Evolutionary conservation across 108 stramenopile genomes (phyloP).

Genomic region (Bacterosira constricta): DNA sequence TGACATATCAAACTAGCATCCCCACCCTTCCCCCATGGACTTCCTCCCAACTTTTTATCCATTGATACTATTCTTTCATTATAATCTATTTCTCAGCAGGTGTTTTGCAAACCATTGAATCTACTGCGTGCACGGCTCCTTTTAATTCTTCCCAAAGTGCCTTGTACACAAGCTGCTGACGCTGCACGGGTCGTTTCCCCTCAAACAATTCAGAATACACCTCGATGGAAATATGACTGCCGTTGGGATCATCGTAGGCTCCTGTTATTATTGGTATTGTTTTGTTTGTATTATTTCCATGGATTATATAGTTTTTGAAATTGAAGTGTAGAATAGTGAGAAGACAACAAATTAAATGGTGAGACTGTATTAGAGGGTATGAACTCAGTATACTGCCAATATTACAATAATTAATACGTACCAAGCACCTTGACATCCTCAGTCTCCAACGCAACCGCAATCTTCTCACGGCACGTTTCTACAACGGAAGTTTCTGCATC

Average conservation of each 20-base stretch:
- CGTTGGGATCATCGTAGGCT: constrained; percentile 92
- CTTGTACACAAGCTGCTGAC: constrained; percentile 93
- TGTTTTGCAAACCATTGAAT: constrained; percentile 91
- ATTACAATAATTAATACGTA: constrained; percentile 15
- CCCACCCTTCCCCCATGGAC: background rate
- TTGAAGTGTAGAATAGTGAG: background rate
- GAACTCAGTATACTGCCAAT: constrained; percentile 3
- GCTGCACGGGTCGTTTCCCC: constrained; percentile 84
- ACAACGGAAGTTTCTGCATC: constrained; percentile 67
- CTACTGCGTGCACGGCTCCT: constrained; percentile 91
- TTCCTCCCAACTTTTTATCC: background rate
- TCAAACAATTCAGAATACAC: constrained; percentile 79
- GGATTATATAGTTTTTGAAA: constrained; percentile 1
- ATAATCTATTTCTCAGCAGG: constrained; percentile 59
- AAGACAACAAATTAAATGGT: background rate
- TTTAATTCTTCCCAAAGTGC: constrained; percentile 93
- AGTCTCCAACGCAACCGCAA: constrained; percentile 70
- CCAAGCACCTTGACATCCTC: constrained; percentile 83
- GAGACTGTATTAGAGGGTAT: background rate
- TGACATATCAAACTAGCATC: background rate
- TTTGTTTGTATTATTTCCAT: background rate
- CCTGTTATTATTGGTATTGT: constrained; percentile 38
- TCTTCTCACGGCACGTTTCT: constrained; percentile 73
- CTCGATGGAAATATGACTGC: constrained; percentile 86
- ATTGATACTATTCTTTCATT: background rate